Conservation (phyloP, 148 eudicot species). For the Euryodendron excelsum region DNA sequence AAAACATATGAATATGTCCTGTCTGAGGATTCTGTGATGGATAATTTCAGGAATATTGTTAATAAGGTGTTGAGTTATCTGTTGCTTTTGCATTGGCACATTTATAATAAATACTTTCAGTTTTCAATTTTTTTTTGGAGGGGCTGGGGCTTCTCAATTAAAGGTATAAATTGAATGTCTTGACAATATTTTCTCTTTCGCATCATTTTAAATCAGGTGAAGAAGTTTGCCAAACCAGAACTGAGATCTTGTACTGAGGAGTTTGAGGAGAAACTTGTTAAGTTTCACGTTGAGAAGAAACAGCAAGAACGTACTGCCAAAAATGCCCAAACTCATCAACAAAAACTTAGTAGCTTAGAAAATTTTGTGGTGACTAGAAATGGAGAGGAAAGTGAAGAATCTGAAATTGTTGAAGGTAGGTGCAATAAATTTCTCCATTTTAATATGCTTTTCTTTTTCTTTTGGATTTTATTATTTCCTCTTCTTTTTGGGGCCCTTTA, state of each 20-base stretch:
- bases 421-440: slow-evolving; percentile 1
- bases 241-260: slow-evolving; percentile 75
- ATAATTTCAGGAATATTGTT: slow-evolving; percentile 77
- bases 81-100: slow-evolving; percentile 1
- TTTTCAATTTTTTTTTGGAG: background rate
- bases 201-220: slow-evolving; percentile 44
- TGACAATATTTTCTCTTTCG: background rate
- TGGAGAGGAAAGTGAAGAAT: slow-evolving; percentile 51
- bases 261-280: slow-evolving; percentile 84
- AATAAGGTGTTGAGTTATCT: slow-evolving; percentile 58
- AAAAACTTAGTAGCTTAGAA: slow-evolving; percentile 53
- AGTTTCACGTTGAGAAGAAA: slow-evolving; percentile 77
- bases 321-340: slow-evolving; percentile 82
- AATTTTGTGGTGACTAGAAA: slow-evolving; percentile 26
- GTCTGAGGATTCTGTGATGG: slow-evolving; percentile 76
- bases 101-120: background rate
- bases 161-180: background rate
- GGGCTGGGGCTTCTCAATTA: background rate
- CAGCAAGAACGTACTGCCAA: slow-evolving; percentile 77
- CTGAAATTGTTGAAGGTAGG: slow-evolving; percentile 53
- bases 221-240: slow-evolving; percentile 96
- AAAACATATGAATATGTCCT: slow-evolving; percentile 85
- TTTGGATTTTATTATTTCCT: background rate
- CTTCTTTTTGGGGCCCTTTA: background rate
- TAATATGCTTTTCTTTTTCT: background rate